Percentiles rank a stretch among this genome's conserved stretches.
Conservation (phyloP, 805 yeast genomes). For the Brettanomyces anomalus region DNA sequence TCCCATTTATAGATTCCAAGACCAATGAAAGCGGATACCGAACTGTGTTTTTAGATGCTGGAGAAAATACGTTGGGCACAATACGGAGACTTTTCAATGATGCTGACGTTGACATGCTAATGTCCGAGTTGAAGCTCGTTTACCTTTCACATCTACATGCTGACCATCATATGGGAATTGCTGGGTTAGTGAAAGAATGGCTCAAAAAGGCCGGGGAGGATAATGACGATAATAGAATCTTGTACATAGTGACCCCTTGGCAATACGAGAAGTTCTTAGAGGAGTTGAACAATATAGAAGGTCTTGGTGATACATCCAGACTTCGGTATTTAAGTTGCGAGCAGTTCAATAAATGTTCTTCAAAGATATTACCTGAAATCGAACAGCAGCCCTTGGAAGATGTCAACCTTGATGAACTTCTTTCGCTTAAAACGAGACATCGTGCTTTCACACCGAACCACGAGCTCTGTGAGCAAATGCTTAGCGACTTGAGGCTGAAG, state of each 20-base stretch:
- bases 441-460: conserved; percentile 3
- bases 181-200: conserved; percentile 68
- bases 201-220: conserved; percentile 27
- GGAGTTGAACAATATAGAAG: conserved; percentile 44
- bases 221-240: conserved; percentile 21
- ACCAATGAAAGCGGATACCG: conserved; percentile 18
- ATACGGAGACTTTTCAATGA: conserved; percentile 53
- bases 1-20: conserved; percentile 36
- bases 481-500: conserved; percentile 20
- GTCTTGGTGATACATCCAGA: conserved; percentile 9
- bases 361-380: conserved; percentile 8
- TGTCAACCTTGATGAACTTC: conserved; percentile 14
- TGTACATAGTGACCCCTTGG: conserved; percentile 69
- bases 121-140: conserved; percentile 55
- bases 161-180: conserved; percentile 87
- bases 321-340: conserved; percentile 22
- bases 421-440: neutral
- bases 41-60: conserved; percentile 76
- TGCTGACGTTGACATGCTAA: conserved; percentile 29
- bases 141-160: conserved; percentile 91
- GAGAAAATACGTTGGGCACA: conserved; percentile 82
- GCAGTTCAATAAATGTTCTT: conserved; percentile 18
- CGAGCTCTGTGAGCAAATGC: conserved; percentile 1
- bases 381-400: conserved; percentile 21
- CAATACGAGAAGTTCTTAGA: conserved; percentile 54